phyloP scores from a whole-genome alignment of 2,329 filamentous ascomycete genomes.

The Pseudofabraea citricarpa region DNA sequence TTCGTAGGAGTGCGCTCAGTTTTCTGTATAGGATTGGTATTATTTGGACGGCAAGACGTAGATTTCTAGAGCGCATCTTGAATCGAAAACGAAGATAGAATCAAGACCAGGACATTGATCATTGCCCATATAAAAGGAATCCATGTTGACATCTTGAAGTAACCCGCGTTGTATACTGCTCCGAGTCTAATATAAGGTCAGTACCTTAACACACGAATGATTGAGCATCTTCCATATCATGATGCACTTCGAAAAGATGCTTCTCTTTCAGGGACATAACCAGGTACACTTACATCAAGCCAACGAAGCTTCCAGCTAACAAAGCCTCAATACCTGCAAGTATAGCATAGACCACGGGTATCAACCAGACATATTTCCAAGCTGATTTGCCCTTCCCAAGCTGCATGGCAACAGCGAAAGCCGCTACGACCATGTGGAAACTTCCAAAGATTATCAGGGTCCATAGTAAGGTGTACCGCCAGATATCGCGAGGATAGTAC shows the following conservation, averaged over 20 bases:
- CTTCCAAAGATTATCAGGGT: slow-evolving; percentile 59
- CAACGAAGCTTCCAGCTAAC: slow-evolving; percentile 62
- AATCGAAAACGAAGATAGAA: slow-evolving; percentile 67
- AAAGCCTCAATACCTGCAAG: slow-evolving; percentile 60
- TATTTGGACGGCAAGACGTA: neutral
- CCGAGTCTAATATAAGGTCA: slow-evolving; percentile 43
- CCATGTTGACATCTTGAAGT: slow-evolving; percentile 72
- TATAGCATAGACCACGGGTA: slow-evolving; percentile 53
- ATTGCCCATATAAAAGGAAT: slow-evolving; percentile 66
- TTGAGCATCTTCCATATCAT: too few relatives aligned
- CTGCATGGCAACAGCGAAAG: slow-evolving; percentile 57
- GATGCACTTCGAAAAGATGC: too few relatives aligned
- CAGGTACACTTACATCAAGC: slow-evolving; percentile 55
- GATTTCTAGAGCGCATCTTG: slow-evolving; percentile 60
- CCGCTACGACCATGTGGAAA: slow-evolving; percentile 52
- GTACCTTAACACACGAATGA: neutral
- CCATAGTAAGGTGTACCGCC: slow-evolving; percentile 67
- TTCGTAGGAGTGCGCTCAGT: too few relatives aligned
- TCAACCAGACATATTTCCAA: slow-evolving; percentile 44
- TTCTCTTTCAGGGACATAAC: too few relatives aligned
- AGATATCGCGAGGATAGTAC: slow-evolving; percentile 59
- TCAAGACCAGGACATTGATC: slow-evolving; percentile 62
- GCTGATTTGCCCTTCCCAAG: slow-evolving; percentile 29
- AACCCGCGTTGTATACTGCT: slow-evolving; percentile 62
- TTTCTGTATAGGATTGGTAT: too few relatives aligned